Base-by-base conservation (phyloP, 2,329 filamentous ascomycete genomes). In the Myriosclerotinia scirpicola region DNA sequence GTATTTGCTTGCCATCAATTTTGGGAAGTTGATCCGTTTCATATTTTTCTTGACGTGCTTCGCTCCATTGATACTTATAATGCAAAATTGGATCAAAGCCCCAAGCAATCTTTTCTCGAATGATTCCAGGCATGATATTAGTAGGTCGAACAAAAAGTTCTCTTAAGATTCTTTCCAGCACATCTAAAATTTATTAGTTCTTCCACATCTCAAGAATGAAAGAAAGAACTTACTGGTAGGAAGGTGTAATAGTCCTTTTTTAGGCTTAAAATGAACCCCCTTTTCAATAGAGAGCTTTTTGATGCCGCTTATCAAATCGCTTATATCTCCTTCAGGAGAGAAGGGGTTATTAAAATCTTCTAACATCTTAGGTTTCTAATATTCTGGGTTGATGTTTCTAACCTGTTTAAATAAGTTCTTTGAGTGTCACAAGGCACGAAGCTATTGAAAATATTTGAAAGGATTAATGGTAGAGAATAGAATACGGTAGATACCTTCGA, bases 181-280 rank as follows among this genome's bases (percentile, higher is more conserved):
- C 40, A 7, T 36, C 55, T 58, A 30, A 14, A 40, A n/a, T 2
- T 2, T 5, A 9, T 58, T 3, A 58, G 38, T 7, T 30, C 2
- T 14, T n/a, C 8, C 5, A 44, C 2, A 42, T 3, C 11, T 1
- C 2, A 12, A 12, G 30, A 1, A 34, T 5, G 26, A 14, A 8
- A 5, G 14, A 44, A 20, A 20, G 8, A 15, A 6, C 38, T 58
- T 44, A 58, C 54, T 58, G 0, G 8, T 44, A 1, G 54, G 54
- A 58, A 58, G 22, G n/a, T 30, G 38, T 5, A 58, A 20, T 14
- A 58, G 38, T 20, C 4, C 9, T 2, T 3, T 44, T 3, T 15
- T 17, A 6, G 3, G 12, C 20, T 20, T 30, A 9, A 30, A 12
- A 22, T n/a, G 3, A 6, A 1, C 0, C 5, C 2, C 2, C 3